These are phyloP conservation scores for Cladochytrium replicatum DNA, from an alignment of 192 early-diverging fungal genomes.

Conservation along the genomic window DNA sequence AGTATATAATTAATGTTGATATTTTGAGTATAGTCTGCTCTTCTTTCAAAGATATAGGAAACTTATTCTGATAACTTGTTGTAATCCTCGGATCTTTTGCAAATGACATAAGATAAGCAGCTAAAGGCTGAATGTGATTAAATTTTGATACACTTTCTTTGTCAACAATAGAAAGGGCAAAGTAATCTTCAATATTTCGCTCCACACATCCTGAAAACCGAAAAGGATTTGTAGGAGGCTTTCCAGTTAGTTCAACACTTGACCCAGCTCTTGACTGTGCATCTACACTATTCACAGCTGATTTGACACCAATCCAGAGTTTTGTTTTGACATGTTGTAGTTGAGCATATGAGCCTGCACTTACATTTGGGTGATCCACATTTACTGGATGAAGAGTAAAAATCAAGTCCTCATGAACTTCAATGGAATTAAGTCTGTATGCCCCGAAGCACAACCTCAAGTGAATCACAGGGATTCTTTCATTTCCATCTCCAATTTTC, in stretches of 20 bases:
- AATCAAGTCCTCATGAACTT: no score
- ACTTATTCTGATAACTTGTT: background rate
- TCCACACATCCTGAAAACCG: no score
- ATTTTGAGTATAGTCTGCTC: conserved; percentile 17
- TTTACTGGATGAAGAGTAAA: conserved; percentile 21
- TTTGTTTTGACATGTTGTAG: conserved; percentile 19
- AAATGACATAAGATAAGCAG: conserved; percentile 14
- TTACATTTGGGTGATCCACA: conserved; percentile 4
- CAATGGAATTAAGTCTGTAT: no score
- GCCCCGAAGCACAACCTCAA: no score
- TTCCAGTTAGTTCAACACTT: no score
- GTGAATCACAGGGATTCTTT: no score
- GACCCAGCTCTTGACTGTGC: no score
- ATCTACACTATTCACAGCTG: no score
- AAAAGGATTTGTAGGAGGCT: no score
- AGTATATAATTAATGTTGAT: conserved; percentile 19
- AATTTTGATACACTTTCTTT: conserved; percentile 8
- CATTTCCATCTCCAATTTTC: no score
- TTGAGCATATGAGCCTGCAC: conserved; percentile 8
- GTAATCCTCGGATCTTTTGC: background rate
- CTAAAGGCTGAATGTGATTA: conserved; percentile 12
- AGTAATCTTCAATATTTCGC: no score
- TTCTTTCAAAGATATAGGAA: conserved; percentile 12
- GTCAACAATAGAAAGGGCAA: conserved; percentile 16
- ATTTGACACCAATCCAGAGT: no score